phyloP scores from a whole-genome alignment of 768 basidiomycete species.

The Phlebiopsis flavidoalba region DNA sequence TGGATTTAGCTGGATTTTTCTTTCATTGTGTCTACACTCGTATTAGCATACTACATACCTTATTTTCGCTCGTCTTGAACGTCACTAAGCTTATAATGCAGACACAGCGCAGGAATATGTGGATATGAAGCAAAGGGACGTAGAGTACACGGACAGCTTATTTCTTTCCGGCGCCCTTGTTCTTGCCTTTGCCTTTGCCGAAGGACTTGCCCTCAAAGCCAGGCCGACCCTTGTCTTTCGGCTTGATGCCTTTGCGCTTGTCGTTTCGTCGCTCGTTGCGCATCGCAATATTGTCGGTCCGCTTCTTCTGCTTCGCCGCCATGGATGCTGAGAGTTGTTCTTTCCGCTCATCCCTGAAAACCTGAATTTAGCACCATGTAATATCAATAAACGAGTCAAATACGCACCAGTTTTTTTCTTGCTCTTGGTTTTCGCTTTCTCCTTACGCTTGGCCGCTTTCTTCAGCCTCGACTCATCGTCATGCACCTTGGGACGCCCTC shows the following conservation, averaged over 20 bases:
- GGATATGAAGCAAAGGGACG: not conserved
- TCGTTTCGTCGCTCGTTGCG: constrained; percentile 72
- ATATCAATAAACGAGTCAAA: not conserved
- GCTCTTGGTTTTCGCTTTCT: constrained; percentile 82
- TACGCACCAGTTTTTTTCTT: constrained; percentile 79
- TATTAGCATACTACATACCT: constrained; percentile 3
- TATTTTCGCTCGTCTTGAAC: not conserved
- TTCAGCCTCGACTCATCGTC: constrained; percentile 84
- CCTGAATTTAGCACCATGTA: constrained; percentile 1
- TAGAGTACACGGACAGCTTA: not conserved
- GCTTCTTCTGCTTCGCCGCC: constrained; percentile 87
- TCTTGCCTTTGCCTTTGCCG: constrained; percentile 43
- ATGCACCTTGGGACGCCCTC: constrained; percentile 88
- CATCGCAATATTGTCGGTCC: constrained; percentile 84
- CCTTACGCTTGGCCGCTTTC: constrained; percentile 90
- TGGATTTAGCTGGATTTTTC: not conserved
- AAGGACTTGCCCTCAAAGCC: constrained; percentile 87
- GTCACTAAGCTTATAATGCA: not conserved
- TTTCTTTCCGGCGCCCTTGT: constrained; percentile 20
- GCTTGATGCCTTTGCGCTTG: constrained; percentile 48
- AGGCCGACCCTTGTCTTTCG: constrained; percentile 62
- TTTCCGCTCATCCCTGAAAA: constrained; percentile 78
- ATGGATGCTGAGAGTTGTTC: constrained; percentile 67
- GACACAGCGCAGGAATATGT: not conserved
- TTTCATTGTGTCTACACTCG: not conserved